Conservation (phyloP, 176 grass and related monocot genomes). For the Aechmea fasciata region DNA sequence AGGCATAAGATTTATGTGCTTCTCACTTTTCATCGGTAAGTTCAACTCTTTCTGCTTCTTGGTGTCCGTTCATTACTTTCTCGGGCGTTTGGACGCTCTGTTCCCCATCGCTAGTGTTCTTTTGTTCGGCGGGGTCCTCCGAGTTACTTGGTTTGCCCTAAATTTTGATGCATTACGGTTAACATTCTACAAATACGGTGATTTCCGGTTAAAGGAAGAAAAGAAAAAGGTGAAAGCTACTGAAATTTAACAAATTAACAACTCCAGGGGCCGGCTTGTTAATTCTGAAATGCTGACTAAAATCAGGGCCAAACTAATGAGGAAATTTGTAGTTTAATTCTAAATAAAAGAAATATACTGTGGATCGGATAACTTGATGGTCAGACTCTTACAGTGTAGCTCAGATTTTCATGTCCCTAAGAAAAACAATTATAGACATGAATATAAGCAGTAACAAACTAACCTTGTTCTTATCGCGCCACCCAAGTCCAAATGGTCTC, state of each 20-base stretch:
- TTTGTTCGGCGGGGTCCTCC: slow-evolving; percentile 19
- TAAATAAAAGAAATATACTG: too few species aligned
- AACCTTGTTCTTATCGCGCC: slow-evolving; percentile 97
- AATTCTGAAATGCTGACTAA: too few species aligned
- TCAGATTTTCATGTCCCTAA: too few species aligned
- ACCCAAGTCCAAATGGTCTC: slow-evolving; percentile 59
- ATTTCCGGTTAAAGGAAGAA: slow-evolving; percentile 45
- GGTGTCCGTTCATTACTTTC: slow-evolving; percentile 25
- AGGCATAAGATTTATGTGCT: not conserved
- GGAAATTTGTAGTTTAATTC: too few species aligned
- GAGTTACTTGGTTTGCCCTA: slow-evolving; percentile 22
- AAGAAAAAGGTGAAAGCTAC: not conserved
- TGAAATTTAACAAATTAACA: not conserved
- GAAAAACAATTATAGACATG: not conserved
- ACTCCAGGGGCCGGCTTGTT: too few species aligned
- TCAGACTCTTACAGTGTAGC: not conserved
- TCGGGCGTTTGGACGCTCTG: slow-evolving; percentile 16
- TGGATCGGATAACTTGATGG: not conserved
- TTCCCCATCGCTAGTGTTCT: slow-evolving; percentile 18
- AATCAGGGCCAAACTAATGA: too few species aligned
- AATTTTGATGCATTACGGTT: not conserved
- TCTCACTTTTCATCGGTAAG: not conserved
- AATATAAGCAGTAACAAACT: slow-evolving; percentile 1
- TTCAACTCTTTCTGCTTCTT: slow-evolving; percentile 21
- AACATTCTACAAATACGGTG: slow-evolving; percentile 20